phyloP scores from a whole-genome alignment of 2,329 filamentous ascomycete species.

The Ceratocystis lukuohia region DNA sequence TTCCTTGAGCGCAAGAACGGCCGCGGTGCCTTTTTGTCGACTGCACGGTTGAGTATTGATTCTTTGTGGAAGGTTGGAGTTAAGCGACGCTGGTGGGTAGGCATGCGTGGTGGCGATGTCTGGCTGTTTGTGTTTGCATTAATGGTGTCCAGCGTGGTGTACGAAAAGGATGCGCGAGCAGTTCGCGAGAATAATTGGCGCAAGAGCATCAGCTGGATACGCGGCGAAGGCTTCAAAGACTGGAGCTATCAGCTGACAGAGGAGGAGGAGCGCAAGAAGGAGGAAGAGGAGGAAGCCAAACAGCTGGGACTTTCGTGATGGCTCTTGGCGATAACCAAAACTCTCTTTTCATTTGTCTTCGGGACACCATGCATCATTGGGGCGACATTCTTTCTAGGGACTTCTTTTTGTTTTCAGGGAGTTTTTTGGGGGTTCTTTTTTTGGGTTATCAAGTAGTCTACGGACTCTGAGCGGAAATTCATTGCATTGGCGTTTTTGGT shows the following conservation, averaged over 20 bases:
- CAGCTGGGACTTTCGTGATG: constrained; percentile 21
- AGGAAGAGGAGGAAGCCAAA: constrained; percentile 24
- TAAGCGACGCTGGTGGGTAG: constrained; percentile 79
- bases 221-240: constrained; percentile 64
- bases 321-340: background rate
- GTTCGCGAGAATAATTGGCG: constrained; percentile 54
- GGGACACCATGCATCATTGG: background rate
- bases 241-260: constrained; percentile 43
- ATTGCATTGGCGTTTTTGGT: constrained; percentile 1
- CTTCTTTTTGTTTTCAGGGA: background rate
- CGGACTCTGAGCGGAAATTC: background rate
- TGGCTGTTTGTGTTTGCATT: constrained; percentile 69
- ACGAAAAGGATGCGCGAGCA: constrained; percentile 56
- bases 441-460: background rate
- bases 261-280: constrained; percentile 30
- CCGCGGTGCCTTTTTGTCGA: constrained; percentile 63
- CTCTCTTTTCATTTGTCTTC: background rate
- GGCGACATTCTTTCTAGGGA: background rate
- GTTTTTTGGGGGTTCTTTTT: background rate
- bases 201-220: constrained; percentile 59
- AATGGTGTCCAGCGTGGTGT: constrained; percentile 63
- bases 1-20: constrained; percentile 56
- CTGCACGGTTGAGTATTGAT: constrained; percentile 63
- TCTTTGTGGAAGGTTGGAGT: constrained; percentile 86
- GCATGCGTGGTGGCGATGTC: constrained; percentile 70